Conservation (phyloP, 2,329 filamentous ascomycete species). For the Colletotrichum theobromicola region DNA sequence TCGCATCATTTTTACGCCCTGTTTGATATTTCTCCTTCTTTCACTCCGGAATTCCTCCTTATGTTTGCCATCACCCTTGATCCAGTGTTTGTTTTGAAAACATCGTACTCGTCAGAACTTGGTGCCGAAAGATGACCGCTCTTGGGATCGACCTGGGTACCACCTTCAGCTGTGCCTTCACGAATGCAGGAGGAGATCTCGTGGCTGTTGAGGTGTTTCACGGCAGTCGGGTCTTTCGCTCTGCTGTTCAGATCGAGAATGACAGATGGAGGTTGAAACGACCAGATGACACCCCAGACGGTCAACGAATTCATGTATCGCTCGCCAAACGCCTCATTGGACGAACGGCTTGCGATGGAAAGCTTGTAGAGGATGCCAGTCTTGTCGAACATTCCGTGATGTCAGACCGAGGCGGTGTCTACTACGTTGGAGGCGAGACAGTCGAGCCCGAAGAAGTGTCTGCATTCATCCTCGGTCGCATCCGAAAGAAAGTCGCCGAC, state of each 20-base stretch:
- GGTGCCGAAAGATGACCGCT: neutral
- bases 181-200: neutral
- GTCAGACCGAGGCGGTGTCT: neutral
- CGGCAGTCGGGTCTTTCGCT: neutral
- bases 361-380: neutral
- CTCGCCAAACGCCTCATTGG: neutral
- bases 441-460: neutral
- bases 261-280: neutral
- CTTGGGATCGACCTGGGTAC: neutral
- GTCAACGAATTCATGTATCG: neutral
- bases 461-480: neutral
- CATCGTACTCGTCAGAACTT: neutral
- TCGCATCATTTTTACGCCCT: accelerated
- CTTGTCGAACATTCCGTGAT: accelerated
- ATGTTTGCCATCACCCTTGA: neutral
- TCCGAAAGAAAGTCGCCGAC: neutral
- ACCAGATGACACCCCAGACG: neutral
- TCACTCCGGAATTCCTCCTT: neutral
- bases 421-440: neutral
- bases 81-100: neutral
- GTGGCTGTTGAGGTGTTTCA: neutral
- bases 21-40: neutral
- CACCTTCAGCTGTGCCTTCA: neutral
- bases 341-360: neutral
- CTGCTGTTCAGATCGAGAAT: neutral